Percentiles rank a stretch among this genome's conserved stretches.
Evolutionary conservation across 768 basidiomycete genomes (phyloP).

Genomic region (Dendrothele bispora): DNA sequence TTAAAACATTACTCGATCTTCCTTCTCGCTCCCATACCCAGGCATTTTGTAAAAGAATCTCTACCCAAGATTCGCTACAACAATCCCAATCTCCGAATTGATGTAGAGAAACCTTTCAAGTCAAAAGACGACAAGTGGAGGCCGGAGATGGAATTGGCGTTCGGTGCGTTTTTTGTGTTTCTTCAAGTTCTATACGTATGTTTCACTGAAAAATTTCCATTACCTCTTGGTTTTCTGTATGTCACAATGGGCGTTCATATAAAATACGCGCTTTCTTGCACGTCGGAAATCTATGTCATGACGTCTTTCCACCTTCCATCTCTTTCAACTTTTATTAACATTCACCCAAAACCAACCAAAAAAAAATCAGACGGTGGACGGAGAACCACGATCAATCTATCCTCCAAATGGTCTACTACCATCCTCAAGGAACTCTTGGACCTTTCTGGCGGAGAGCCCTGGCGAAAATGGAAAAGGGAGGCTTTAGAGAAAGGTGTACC

Average conservation of each 20-base stretch:
- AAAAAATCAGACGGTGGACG: constrained; percentile 49
- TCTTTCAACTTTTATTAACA: no score
- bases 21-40: constrained; percentile 22
- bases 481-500: constrained; percentile 46
- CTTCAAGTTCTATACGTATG: no score
- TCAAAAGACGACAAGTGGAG: constrained; percentile 53
- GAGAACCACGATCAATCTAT: constrained; percentile 47
- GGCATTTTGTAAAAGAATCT: constrained; percentile 80
- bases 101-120: constrained; percentile 57
- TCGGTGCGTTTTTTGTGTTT: constrained; percentile 48
- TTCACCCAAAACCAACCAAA: background rate
- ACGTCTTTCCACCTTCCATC: background rate
- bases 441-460: constrained; percentile 55
- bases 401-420: constrained; percentile 67
- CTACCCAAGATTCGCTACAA: constrained; percentile 76
- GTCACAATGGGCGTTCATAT: no score
- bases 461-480: constrained; percentile 56
- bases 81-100: constrained; percentile 66
- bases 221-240: no score
- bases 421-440: constrained; percentile 76
- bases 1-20: background rate
- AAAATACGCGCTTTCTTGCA: no score
- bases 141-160: constrained; percentile 60
- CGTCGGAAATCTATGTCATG: no score
- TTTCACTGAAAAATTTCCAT: no score